A percentile compares a stretch with the other conserved stretches of the same genome.
phyloP scores from a whole-genome alignment of 352 stramenopile genomes.

The Blastocystis sp. region DNA sequence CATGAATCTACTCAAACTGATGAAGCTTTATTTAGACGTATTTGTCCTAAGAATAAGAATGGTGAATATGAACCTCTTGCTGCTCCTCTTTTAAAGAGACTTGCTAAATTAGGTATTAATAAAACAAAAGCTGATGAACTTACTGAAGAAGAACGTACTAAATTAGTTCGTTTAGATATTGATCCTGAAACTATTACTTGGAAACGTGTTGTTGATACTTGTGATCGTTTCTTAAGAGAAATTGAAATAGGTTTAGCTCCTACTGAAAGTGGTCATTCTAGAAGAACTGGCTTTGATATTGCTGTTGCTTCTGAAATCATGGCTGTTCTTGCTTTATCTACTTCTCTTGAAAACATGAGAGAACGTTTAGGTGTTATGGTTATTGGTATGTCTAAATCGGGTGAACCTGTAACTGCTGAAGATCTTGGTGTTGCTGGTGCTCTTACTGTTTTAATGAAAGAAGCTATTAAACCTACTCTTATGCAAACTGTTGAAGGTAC shows the following conservation, averaged over 20 bases:
- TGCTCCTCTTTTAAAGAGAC: conserved; percentile 65
- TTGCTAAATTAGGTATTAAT: conserved; percentile 78
- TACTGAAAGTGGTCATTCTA: conserved; percentile 65
- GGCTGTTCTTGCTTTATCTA: conserved; percentile 82
- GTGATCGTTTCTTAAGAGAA: conserved; percentile 75
- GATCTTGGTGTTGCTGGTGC: conserved; percentile 82
- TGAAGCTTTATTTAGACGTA: conserved; percentile 55
- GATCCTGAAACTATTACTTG: conserved; percentile 72
- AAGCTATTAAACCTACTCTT: conserved; percentile 80
- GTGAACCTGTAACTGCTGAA: conserved; percentile 74
- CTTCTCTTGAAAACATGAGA: conserved; percentile 68
- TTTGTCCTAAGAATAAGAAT: conserved; percentile 62
- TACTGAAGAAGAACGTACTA: conserved; percentile 66
- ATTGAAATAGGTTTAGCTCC: conserved; percentile 65
- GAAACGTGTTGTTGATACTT: conserved; percentile 86
- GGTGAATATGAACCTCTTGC: conserved; percentile 57
- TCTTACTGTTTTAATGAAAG: conserved; percentile 86
- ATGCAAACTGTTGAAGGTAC: conserved; percentile 90
- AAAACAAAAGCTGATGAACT: conserved; percentile 63
- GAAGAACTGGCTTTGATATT: conserved; percentile 66
- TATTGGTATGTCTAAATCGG: conserved; percentile 57
- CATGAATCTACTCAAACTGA: conserved; percentile 70
- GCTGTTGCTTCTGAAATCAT: conserved; percentile 92
- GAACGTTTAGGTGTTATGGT: conserved; percentile 76
- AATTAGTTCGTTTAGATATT: conserved; percentile 80